Evolutionary conservation across 2,329 filamentous ascomycete species (phyloP), one percentile per base, ranked within the genome.

Genomic region (Exophiala lecanii-corni): DNA sequence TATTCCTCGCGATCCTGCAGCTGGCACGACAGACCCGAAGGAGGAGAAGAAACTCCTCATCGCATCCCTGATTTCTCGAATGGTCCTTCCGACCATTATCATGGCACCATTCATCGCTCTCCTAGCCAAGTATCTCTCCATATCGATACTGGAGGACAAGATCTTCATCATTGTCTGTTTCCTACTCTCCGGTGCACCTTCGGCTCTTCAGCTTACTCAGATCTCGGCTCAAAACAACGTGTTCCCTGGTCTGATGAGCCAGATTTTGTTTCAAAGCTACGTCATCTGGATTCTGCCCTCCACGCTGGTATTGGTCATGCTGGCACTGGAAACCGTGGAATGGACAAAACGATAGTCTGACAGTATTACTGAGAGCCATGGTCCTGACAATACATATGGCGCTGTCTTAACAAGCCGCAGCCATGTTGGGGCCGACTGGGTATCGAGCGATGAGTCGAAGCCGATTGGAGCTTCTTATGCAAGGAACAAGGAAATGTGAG

Each of bases 91-190:
- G 1, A 95, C 87, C 0, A 59, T 94, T 30, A 78, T 96, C 63
- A 97, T 97, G 87, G 86, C 89, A 0, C 92, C 92, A 2, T 71
- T 97, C 34, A 70, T 98, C 25, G 91, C 91, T 0, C 51, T 97
- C 12, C 76, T 84, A 34, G 92, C 92, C 46, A 97, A 96, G 62
- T 96, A 83, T 59, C 78, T 95, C 18, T 88, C 88, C 2, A 77
- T 98, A 59, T 94, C 86, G 71, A 97, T 98, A 56, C 73, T 98
- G 23, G 92, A 94, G 62, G 92, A 98, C 61, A 92, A 92, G 7
- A 98, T 98, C 58, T 98, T 98, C 65, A 82, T 98, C 55, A 87
- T 98, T 55, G 92, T 98, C 25, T 96, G 89, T 68, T 98, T 97
- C 75, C 73, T 98, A 53, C 84, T 98, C 54, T 91, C 88, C 0